Percentiles rank a stretch among this genome's conserved stretches.
Conservation (phyloP, 2,329 filamentous ascomycete species). For the Magnaporthiopsis rhizophila region DNA sequence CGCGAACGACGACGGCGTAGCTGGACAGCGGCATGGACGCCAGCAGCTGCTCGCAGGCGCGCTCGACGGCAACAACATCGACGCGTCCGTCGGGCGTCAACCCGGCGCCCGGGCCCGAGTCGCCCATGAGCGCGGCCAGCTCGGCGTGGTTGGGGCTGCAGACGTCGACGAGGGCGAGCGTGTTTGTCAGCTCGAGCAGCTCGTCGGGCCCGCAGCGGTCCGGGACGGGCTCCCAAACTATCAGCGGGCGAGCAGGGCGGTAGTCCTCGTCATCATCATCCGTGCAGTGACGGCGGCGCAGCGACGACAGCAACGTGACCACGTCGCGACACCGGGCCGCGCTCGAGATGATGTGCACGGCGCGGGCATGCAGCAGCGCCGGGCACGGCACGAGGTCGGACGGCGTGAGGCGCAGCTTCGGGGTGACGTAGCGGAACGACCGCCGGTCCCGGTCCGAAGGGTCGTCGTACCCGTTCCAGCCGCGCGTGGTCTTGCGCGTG, state of each 20-base stretch:
- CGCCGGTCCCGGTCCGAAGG: constrained; percentile 49
- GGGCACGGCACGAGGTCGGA: constrained; percentile 53
- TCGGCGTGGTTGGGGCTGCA: constrained; percentile 81
- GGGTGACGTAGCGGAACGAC: constrained; percentile 81
- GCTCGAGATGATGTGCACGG: constrained; percentile 84
- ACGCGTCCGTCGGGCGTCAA: constrained; percentile 46
- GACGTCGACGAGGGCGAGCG: constrained; percentile 52
- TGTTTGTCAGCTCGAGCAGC: constrained; percentile 56
- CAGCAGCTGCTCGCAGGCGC: constrained; percentile 54
- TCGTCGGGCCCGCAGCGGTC: constrained; percentile 72
- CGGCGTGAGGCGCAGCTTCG: constrained; percentile 73
- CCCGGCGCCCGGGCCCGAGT: constrained; percentile 35
- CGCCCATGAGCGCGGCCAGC: constrained; percentile 76
- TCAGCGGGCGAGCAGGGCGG: constrained; percentile 61
- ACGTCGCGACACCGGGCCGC: constrained; percentile 69
- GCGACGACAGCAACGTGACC: constrained; percentile 59
- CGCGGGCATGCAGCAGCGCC: constrained; percentile 59
- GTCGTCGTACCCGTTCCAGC: constrained; percentile 83
- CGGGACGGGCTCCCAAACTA: constrained; percentile 94
- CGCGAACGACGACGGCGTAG: constrained; percentile 61
- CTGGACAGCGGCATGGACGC: constrained; percentile 56
- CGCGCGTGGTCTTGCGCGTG: constrained; percentile 70
- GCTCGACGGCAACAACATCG: constrained; percentile 44
- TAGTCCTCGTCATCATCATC: constrained; percentile 18
- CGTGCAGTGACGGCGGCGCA: constrained; percentile 32